Evolutionary conservation across 1,139 yeast genomes (phyloP).

Genomic region (Lodderomyces elongisporus): DNA sequence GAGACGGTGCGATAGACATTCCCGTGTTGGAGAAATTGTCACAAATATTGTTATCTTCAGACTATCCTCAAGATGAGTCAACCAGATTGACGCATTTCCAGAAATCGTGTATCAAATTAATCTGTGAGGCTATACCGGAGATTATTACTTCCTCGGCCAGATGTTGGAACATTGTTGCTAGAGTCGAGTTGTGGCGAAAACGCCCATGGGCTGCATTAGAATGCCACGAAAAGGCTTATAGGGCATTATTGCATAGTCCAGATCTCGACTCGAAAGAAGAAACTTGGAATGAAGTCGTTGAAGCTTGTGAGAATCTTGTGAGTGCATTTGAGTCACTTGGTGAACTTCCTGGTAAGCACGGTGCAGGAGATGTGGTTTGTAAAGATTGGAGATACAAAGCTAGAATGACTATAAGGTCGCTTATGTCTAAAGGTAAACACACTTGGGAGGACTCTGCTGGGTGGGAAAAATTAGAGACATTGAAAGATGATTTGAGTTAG

Average conservation of each 20-base stretch:
- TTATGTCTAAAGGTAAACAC: slow-evolving; percentile 73
- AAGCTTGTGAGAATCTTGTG: slow-evolving; percentile 70
- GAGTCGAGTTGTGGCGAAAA: slow-evolving; percentile 81
- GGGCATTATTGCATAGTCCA: slow-evolving; percentile 64
- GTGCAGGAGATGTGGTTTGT: slow-evolving; percentile 80
- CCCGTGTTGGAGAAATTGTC: slow-evolving; percentile 73
- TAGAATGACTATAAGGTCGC: slow-evolving; percentile 61
- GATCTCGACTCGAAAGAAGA: slow-evolving; percentile 57
- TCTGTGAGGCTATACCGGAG: slow-evolving; percentile 60
- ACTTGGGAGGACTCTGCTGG: slow-evolving; percentile 80
- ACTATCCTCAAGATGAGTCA: slow-evolving; percentile 40
- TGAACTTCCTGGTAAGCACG: slow-evolving; percentile 77
- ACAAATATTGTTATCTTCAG: slow-evolving; percentile 53
- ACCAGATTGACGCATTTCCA: slow-evolving; percentile 54
- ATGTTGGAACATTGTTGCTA: slow-evolving; percentile 79
- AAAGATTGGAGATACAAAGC: slow-evolving; percentile 90
- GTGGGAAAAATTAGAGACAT: slow-evolving; percentile 58
- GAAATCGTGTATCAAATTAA: slow-evolving; percentile 60
- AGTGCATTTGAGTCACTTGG: slow-evolving; percentile 89
- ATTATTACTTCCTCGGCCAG: slow-evolving; percentile 68
- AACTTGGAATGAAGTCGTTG: slow-evolving; percentile 78
- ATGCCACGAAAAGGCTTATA: slow-evolving; percentile 80
- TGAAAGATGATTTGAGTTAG: slow-evolving; percentile 41
- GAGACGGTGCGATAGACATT: slow-evolving; percentile 69
- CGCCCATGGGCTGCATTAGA: slow-evolving; percentile 87